These are phyloP conservation scores for Anisogramma anomala DNA, from an alignment of 2,329 filamentous ascomycete species.

Conservation along the genomic window DNA sequence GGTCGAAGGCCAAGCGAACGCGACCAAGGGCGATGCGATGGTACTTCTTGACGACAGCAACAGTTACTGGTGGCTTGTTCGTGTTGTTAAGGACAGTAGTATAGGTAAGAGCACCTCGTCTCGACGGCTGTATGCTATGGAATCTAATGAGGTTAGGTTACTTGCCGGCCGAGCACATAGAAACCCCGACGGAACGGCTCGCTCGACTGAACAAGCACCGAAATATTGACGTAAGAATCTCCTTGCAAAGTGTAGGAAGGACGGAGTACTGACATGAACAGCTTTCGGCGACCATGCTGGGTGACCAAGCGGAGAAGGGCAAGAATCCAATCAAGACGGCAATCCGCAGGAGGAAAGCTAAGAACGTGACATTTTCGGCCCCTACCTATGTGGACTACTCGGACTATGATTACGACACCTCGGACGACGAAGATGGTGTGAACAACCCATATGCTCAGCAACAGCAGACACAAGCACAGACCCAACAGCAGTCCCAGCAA, in stretches of 20 bases:
- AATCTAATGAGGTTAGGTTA: slow-evolving; percentile 47
- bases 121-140: not conserved
- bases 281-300: slow-evolving; percentile 52
- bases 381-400: slow-evolving; percentile 86
- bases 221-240: slow-evolving; percentile 74
- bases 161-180: slow-evolving; percentile 92
- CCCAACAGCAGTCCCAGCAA: slow-evolving; percentile 21
- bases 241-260: not conserved
- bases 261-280: slow-evolving; percentile 25
- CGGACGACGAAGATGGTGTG: slow-evolving; percentile 57
- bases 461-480: slow-evolving; percentile 21
- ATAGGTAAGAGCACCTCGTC: slow-evolving; percentile 48
- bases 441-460: slow-evolving; percentile 23
- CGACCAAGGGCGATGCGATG: slow-evolving; percentile 97
- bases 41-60: slow-evolving; percentile 96
- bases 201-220: slow-evolving; percentile 94
- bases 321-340: slow-evolving; percentile 75
- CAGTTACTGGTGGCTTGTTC: slow-evolving; percentile 98
- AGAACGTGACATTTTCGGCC: slow-evolving; percentile 75
- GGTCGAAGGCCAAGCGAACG: slow-evolving; percentile 95
- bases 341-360: slow-evolving; percentile 69
- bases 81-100: slow-evolving; percentile 93
- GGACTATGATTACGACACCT: slow-evolving; percentile 21
- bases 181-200: slow-evolving; percentile 89
- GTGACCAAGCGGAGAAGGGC: slow-evolving; percentile 59